Conservation (phyloP, 805 yeast genomes). For the Alloascoidea hylecoeti region DNA sequence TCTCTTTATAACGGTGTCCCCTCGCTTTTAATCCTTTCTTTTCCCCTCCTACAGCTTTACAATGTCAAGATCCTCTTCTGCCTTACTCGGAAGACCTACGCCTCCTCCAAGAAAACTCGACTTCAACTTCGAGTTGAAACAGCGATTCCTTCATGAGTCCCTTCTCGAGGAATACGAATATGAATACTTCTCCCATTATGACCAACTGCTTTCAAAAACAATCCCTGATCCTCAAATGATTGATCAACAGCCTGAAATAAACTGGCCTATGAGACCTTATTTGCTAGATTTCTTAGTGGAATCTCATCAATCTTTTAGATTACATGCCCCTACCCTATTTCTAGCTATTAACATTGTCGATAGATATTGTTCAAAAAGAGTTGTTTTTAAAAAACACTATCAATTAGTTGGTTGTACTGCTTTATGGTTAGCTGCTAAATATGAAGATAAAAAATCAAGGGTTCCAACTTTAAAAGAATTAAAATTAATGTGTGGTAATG, state of each 20-base stretch:
- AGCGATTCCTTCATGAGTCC: constrained; percentile 1
- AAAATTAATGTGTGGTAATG: constrained; percentile 55
- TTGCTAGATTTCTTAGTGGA: constrained; percentile 74
- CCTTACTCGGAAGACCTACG: constrained; percentile 1
- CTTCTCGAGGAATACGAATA: background rate
- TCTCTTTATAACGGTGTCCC: too few species aligned
- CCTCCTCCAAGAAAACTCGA: background rate
- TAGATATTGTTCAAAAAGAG: constrained; percentile 79
- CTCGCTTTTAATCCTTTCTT: too few species aligned
- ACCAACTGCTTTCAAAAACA: background rate
- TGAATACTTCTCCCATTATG: constrained; percentile 1
- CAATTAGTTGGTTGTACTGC: constrained; percentile 88
- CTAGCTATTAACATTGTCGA: constrained; percentile 70
- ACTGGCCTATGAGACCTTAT: constrained; percentile 56
- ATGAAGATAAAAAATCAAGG: constrained; percentile 61
- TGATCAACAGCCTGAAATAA: constrained; percentile 79
- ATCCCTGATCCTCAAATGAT: constrained; percentile 48
- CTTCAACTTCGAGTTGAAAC: constrained; percentile 1
- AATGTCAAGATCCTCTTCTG: too few species aligned
- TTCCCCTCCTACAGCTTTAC: too few species aligned
- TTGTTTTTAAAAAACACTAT: constrained; percentile 74
- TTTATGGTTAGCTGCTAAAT: constrained; percentile 83
- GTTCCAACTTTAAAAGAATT: constrained; percentile 65
- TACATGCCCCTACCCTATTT: constrained; percentile 52
- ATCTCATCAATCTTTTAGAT: constrained; percentile 39